Evolutionary conservation across 2,329 filamentous ascomycete species (phyloP).

Genomic region (Chaetomium strumarium): DNA sequence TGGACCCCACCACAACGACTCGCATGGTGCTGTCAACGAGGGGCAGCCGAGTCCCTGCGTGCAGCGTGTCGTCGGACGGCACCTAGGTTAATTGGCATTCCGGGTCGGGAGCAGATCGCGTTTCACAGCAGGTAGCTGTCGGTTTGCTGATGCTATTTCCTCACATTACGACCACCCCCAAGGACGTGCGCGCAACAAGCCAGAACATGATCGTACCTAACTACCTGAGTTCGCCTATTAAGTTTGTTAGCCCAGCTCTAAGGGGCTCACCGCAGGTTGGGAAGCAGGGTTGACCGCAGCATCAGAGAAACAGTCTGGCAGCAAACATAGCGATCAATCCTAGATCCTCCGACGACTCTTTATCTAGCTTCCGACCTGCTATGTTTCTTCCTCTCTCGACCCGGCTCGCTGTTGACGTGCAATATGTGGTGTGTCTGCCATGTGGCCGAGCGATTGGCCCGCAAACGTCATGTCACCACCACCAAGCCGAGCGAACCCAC

Average conservation of each 20-base stretch:
- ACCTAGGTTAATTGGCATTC: neutral
- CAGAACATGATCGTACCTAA: too few relatives aligned
- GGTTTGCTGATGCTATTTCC: neutral
- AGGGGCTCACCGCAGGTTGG: too few relatives aligned
- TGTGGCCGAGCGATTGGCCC: conserved; percentile 41
- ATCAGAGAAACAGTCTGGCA: too few relatives aligned
- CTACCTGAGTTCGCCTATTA: too few relatives aligned
- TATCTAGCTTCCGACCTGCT: too few relatives aligned
- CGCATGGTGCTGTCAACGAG: neutral
- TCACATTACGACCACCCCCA: too few relatives aligned
- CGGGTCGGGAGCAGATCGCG: conserved; percentile 2
- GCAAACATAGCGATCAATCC: too few relatives aligned
- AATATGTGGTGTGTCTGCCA: conserved; percentile 23
- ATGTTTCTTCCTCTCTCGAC: neutral
- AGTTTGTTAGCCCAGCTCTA: too few relatives aligned
- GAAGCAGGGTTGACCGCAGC: too few relatives aligned
- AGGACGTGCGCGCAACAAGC: too few relatives aligned
- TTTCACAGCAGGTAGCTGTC: conserved; percentile 1
- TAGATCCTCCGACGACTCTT: too few relatives aligned
- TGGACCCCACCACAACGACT: conserved; percentile 8
- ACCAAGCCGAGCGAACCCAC: conserved; percentile 1
- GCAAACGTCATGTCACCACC: conserved; percentile 20
- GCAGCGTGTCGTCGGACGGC: neutral
- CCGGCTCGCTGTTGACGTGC: conserved; percentile 10
- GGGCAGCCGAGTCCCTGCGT: neutral